A percentile compares a stretch with the other conserved stretches of the same genome.
phyloP scores from a whole-genome alignment of 1,284 basidiomycete species.

The Cystobasidiaceae sp. region DNA sequence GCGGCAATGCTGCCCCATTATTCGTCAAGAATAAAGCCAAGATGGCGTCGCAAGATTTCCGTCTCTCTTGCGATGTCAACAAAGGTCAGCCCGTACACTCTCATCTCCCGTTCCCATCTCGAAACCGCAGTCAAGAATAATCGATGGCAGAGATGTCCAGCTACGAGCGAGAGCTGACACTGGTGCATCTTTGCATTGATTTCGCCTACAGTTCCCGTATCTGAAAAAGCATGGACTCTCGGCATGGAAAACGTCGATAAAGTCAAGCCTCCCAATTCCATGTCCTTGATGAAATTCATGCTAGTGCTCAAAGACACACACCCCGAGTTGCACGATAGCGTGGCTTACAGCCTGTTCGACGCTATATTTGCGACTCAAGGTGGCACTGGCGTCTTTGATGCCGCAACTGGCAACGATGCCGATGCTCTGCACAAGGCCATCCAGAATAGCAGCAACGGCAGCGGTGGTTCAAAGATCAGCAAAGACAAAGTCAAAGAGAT shows the following conservation, averaged over 20 bases:
- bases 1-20: conserved; percentile 18
- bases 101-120: neutral
- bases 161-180: too few relatives aligned
- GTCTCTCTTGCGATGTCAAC: conserved; percentile 13
- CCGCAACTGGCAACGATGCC: neutral
- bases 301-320: neutral
- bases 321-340: neutral
- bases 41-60: conserved; percentile 28
- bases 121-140: neutral
- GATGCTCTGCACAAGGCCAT: too few relatives aligned
- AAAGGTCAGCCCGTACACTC: neutral
- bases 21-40: conserved; percentile 21
- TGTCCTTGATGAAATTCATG: conserved; percentile 15
- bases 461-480: neutral
- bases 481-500: conserved; percentile 6
- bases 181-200: too few relatives aligned
- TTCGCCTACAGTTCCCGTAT: too few relatives aligned
- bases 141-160: too few relatives aligned
- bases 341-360: conserved; percentile 12
- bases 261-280: conserved; percentile 25
- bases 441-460: too few relatives aligned
- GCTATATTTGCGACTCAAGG: conserved; percentile 19
- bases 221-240: conserved; percentile 24
- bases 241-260: conserved; percentile 1
- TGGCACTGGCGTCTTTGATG: neutral